Percentiles rank a stretch among this genome's conserved stretches.
Evolutionary conservation across 495 filamentous ascomycete species (phyloP).

Genomic region (Extremus antarcticus): DNA sequence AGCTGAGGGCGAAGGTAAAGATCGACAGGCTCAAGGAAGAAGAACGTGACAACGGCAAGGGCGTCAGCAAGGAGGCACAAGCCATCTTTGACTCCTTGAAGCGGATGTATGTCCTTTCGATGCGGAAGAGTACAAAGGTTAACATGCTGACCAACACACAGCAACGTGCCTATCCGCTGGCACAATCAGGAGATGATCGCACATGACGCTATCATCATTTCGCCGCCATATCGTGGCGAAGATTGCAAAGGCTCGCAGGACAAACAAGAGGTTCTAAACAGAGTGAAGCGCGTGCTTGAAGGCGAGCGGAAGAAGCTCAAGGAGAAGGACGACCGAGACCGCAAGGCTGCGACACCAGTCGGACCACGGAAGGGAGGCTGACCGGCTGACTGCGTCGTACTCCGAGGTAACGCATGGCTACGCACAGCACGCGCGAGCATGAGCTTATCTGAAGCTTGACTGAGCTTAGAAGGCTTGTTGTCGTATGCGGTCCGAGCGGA

Average conservation of each 20-base stretch:
- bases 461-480: no score
- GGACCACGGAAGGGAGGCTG: slow-evolving; percentile 29
- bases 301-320: slow-evolving; percentile 24
- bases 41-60: slow-evolving; percentile 47
- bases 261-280: slow-evolving; percentile 40
- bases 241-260: slow-evolving; percentile 44
- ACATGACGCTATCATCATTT: slow-evolving; percentile 52
- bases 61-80: slow-evolving; percentile 55
- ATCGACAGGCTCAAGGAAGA: slow-evolving; percentile 43
- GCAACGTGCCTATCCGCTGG: slow-evolving; percentile 50
- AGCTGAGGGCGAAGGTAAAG: slow-evolving; percentile 43
- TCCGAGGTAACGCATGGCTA: no score
- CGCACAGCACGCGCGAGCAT: no score
- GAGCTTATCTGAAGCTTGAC: no score
- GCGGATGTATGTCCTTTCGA: slow-evolving; percentile 35
- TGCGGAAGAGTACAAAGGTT: not conserved
- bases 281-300: slow-evolving; percentile 55
- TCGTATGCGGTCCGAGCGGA: no score
- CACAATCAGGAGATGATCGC: slow-evolving; percentile 52
- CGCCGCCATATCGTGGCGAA: slow-evolving; percentile 48
- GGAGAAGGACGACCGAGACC: slow-evolving; percentile 14
- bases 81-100: slow-evolving; percentile 58
- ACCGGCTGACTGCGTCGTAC: no score
- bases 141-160: slow-evolving; percentile 1
- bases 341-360: slow-evolving; percentile 23